Evolutionary conservation across 1,284 basidiomycete genomes (phyloP).

Genomic region (Ustilago hordei): DNA sequence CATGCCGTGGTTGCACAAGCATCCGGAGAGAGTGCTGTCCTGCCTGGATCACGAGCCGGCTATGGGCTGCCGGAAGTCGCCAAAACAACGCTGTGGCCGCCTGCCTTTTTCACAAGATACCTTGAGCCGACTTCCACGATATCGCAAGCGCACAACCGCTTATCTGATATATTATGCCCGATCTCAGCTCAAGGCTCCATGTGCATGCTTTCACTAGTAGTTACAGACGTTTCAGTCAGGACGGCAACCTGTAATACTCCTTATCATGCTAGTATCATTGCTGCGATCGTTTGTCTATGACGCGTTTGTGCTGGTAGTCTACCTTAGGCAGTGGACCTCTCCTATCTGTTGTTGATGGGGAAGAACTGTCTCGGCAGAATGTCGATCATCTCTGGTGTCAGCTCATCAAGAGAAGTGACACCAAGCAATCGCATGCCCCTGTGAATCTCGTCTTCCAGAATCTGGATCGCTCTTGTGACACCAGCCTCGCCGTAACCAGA

Average conservation of each 20-base stretch:
- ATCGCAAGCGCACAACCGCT: not conserved
- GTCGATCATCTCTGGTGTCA: conserved; percentile 82
- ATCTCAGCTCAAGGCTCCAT: not conserved
- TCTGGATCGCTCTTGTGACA: conserved; percentile 77
- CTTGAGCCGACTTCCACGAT: too few relatives aligned
- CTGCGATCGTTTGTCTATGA: not conserved
- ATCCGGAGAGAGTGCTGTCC: too few relatives aligned
- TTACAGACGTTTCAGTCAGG: too few relatives aligned
- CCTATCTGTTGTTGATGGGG: conserved; percentile 10
- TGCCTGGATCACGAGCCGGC: too few relatives aligned
- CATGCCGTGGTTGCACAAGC: too few relatives aligned
- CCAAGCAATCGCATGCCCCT: conserved; percentile 84
- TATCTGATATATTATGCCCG: not conserved
- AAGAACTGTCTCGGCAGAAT: conserved; percentile 54
- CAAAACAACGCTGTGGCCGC: too few relatives aligned
- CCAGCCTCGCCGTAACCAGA: conserved; percentile 88
- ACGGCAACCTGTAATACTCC: too few relatives aligned
- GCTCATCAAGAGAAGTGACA: conserved; percentile 77
- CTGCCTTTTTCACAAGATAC: too few relatives aligned
- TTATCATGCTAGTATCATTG: not conserved
- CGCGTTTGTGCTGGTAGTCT: not conserved
- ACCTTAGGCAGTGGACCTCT: conserved; percentile 5
- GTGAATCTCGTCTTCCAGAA: conserved; percentile 83
- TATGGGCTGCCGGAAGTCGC: too few relatives aligned
- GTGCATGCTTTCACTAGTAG: too few relatives aligned